These are phyloP conservation scores for Oropetium thomaeum DNA, from an alignment of 176 grass and related monocot genomes.

Conservation along the genomic window DNA sequence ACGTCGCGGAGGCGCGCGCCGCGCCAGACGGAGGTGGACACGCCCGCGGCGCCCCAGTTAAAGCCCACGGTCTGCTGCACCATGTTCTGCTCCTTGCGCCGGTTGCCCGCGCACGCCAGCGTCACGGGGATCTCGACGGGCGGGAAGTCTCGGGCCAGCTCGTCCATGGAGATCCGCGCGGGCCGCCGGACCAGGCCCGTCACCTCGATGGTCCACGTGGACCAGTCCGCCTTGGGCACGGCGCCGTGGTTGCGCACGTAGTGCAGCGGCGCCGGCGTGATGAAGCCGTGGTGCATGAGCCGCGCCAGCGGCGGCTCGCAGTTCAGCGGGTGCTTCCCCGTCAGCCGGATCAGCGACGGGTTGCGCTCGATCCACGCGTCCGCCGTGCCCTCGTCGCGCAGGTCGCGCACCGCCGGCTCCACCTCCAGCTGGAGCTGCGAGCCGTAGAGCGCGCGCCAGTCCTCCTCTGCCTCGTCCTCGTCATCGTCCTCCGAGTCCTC, in stretches of 20 bases:
- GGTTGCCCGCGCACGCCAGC: conserved; percentile 76
- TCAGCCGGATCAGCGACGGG: conserved; percentile 71
- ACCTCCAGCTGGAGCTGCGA: conserved; percentile 54
- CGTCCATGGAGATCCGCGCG: conserved; percentile 56
- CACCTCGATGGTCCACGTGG: conserved; percentile 64
- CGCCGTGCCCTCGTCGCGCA: conserved; percentile 68
- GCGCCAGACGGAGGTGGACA: conserved; percentile 82
- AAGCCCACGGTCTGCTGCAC: conserved; percentile 76
- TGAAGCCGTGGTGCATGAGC: conserved; percentile 91
- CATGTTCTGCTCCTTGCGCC: conserved; percentile 97
- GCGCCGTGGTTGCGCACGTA: conserved; percentile 93
- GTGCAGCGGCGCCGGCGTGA: conserved; percentile 82
- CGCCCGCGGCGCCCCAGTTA: conserved; percentile 75
- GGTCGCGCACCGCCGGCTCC: conserved; percentile 62
- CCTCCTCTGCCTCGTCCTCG: conserved; percentile 39
- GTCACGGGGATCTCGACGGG: conserved; percentile 66
- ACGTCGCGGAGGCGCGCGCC: conserved; percentile 71
- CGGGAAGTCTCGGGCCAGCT: conserved; percentile 45
- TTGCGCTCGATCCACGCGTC: conserved; percentile 81
- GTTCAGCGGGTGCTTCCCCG: conserved; percentile 90
- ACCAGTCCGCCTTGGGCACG: conserved; percentile 55
- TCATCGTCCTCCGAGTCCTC: too few relatives aligned
- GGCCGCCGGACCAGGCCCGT: conserved; percentile 62
- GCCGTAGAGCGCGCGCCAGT: conserved; percentile 44
- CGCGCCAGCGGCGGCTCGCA: conserved; percentile 73